Conservation (phyloP, 78 protist genomes). For the Diacronema lutheri region DNA sequence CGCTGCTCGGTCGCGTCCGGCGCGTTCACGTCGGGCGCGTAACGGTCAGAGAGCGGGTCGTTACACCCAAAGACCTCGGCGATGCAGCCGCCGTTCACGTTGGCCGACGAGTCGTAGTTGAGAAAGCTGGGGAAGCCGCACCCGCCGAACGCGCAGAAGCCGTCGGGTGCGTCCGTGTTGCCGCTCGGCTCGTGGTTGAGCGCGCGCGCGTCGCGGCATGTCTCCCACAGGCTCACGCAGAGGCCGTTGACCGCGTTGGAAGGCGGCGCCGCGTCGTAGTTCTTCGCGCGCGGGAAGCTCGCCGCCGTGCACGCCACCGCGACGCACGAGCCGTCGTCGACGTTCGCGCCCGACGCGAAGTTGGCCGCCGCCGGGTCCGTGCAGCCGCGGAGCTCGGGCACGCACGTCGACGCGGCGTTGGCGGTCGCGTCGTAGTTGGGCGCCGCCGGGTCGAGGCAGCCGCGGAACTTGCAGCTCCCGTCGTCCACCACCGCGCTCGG, state of each 20-base stretch:
- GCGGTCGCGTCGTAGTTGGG: neutral
- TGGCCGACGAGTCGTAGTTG: neutral
- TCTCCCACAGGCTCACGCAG: neutral
- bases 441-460: neutral
- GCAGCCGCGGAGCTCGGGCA: neutral
- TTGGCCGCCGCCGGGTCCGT: neutral
- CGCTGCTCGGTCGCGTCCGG: no score
- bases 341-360: neutral
- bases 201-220: neutral
- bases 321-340: neutral
- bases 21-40: neutral
- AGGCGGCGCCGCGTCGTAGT: neutral
- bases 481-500: neutral
- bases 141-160: neutral
- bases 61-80: neutral
- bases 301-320: neutral
- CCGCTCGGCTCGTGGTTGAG: neutral
- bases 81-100: neutral
- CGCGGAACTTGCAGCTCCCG: neutral
- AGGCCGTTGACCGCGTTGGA: neutral
- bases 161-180: neutral
- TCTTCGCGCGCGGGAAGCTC: neutral
- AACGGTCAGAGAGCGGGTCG: neutral
- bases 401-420: neutral
- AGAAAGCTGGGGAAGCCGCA: neutral